Evolutionary conservation across 73 alveolate species (phyloP).

Genomic region (Stentor coeruleus): DNA sequence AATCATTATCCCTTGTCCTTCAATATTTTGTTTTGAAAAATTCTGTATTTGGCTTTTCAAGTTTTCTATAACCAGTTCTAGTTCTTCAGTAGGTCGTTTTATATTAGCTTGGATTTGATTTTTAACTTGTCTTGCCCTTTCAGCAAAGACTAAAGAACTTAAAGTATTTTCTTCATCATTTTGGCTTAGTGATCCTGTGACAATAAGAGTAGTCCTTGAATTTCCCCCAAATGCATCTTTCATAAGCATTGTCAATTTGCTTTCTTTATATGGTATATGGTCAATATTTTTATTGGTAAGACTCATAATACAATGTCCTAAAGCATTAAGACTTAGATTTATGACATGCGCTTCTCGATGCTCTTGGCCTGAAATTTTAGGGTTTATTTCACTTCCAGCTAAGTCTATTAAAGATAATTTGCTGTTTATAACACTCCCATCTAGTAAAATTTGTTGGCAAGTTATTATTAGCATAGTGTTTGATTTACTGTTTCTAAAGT

Average conservation of each 20-base stretch:
- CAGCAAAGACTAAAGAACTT: conserved; percentile 73
- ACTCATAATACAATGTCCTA: conserved; percentile 80
- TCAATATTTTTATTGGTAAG: conserved; percentile 58
- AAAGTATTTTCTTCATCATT: conserved; percentile 80
- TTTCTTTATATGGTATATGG: conserved; percentile 63
- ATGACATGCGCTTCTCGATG: conserved; percentile 83
- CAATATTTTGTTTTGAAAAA: conserved; percentile 34
- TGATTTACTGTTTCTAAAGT: conserved; percentile 83
- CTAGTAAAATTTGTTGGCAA: conserved; percentile 65
- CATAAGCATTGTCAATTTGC: conserved; percentile 52
- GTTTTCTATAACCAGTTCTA: conserved; percentile 50
- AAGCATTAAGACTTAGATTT: conserved; percentile 69
- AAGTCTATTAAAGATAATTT: conserved; percentile 87
- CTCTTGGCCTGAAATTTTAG: conserved; percentile 85
- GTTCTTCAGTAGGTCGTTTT: conserved; percentile 56
- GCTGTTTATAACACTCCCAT: conserved; percentile 61
- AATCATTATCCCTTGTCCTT: background rate
- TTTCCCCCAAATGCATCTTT: conserved; percentile 86
- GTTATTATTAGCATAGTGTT: conserved; percentile 87
- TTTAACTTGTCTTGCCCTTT: conserved; percentile 60
- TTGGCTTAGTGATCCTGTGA: conserved; percentile 73
- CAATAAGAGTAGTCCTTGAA: conserved; percentile 81
- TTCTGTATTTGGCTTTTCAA: conserved; percentile 40
- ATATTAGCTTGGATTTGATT: conserved; percentile 63
- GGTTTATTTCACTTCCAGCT: conserved; percentile 90